A percentile compares a stretch with the other conserved stretches of the same genome.
These are phyloP conservation scores for Eimeria mitis DNA, from an alignment of 169 alveolate genomes.

Conservation along the genomic window DNA sequence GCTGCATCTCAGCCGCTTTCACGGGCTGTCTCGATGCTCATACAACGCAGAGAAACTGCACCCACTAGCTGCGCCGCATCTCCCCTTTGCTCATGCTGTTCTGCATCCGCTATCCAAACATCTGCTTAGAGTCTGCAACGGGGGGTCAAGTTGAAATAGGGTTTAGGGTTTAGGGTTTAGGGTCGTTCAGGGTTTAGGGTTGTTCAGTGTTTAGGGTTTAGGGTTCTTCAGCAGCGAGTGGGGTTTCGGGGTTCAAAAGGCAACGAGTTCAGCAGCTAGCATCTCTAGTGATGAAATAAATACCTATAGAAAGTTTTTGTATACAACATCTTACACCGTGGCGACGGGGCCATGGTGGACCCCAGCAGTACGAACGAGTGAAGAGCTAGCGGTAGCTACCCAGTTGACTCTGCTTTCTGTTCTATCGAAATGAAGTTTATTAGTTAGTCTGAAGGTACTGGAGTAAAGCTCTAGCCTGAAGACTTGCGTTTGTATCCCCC, in stretches of 20 bases:
- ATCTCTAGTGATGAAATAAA: no score
- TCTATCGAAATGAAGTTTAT: no score
- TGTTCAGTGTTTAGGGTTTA: constrained; percentile 23
- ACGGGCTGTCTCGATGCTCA: neutral
- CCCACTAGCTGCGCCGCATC: neutral
- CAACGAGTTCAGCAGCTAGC: no score
- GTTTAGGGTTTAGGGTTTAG: neutral
- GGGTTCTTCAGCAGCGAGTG: neutral
- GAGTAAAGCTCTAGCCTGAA: no score
- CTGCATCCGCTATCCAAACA: neutral
- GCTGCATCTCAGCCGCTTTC: neutral
- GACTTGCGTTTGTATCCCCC: no score
- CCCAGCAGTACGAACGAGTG: no score
- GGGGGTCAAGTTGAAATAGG: neutral
- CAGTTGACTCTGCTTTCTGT: no score
- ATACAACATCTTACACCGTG: no score
- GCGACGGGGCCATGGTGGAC: no score
- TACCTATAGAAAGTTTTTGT: no score
- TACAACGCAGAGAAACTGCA: neutral
- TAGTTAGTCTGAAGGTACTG: no score
- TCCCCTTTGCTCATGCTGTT: neutral
- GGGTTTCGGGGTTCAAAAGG: neutral
- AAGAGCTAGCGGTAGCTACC: no score
- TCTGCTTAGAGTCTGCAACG: neutral
- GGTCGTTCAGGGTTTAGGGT: neutral